Evolutionary conservation across 768 basidiomycete genomes (phyloP).

Genomic region (Sporobolomyces phaffii): DNA sequence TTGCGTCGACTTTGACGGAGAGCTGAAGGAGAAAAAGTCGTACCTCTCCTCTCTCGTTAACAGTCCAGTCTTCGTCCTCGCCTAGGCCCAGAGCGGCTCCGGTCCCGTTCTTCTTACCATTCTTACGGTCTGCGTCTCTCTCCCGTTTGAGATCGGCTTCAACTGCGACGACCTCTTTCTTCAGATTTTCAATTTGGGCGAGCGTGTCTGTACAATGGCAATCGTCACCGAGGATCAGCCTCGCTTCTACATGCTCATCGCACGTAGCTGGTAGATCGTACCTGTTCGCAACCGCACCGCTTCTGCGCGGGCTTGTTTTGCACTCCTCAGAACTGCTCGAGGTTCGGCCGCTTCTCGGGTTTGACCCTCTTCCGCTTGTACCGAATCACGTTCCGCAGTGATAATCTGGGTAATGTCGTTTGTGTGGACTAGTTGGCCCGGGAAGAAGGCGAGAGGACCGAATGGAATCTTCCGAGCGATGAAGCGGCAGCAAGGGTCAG

Average conservation of each 20-base stretch:
- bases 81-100: not conserved
- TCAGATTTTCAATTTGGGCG: not conserved
- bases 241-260: too few species aligned
- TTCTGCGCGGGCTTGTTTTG: slow-evolving; percentile 23
- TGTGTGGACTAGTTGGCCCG: slow-evolving; percentile 36
- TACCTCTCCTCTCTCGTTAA: slow-evolving; percentile 36
- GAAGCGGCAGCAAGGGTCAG: not conserved
- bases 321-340: slow-evolving; percentile 18
- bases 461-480: slow-evolving; percentile 25
- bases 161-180: not conserved
- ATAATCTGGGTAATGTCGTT: slow-evolving; percentile 36
- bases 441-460: slow-evolving; percentile 36
- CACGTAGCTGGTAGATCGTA: too few species aligned
- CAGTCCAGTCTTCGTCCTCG: slow-evolving; percentile 32
- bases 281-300: not conserved
- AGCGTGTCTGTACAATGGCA: not conserved
- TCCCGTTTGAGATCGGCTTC: slow-evolving; percentile 12
- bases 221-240: too few species aligned
- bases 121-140: not conserved
- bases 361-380: not conserved
- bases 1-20: too few species aligned
- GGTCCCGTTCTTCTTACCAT: not conserved
- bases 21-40: not conserved
- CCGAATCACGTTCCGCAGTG: not conserved
- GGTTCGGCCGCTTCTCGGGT: not conserved